Conservation (phyloP, 176 grass and related monocot species). For the Zoysia japonica region DNA sequence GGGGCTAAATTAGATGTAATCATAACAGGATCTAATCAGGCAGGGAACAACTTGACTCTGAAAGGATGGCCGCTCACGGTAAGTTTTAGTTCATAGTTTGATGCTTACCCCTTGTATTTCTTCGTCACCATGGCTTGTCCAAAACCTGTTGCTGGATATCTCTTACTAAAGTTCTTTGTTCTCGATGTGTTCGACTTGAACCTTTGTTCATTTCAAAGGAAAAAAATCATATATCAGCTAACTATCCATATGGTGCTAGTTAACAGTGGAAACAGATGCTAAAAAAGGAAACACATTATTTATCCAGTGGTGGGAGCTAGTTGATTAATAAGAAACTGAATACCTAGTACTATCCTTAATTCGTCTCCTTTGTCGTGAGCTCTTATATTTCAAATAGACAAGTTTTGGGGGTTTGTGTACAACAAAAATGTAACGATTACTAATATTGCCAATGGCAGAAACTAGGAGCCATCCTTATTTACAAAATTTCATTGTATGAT, state of each 20-base stretch:
- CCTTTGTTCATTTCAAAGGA: background rate
- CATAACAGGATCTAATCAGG: conserved; percentile 86
- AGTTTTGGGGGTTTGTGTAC: background rate
- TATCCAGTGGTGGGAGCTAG: background rate
- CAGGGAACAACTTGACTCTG: conserved; percentile 89
- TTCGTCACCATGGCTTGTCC: background rate
- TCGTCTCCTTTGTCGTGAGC: background rate
- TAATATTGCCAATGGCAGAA: background rate
- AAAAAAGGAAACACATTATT: background rate
- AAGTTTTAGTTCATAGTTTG: conserved; percentile 25
- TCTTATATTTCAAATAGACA: background rate
- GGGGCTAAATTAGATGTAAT: conserved; percentile 32
- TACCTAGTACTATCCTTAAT: background rate
- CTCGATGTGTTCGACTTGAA: conserved; percentile 3
- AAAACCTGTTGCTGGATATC: conserved; percentile 3
- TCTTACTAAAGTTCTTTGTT: background rate
- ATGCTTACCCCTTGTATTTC: no score
- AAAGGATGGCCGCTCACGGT: conserved; percentile 99
- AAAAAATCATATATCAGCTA: no score
- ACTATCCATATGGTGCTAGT: background rate
- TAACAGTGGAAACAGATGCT: background rate
- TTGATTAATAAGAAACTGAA: background rate
- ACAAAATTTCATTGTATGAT: conserved; percentile 9
- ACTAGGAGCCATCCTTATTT: conserved; percentile 2
- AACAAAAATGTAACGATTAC: background rate